Evolutionary conservation across 2,329 filamentous ascomycete genomes (phyloP).

Genomic region (Aspergillus arachidicola): DNA sequence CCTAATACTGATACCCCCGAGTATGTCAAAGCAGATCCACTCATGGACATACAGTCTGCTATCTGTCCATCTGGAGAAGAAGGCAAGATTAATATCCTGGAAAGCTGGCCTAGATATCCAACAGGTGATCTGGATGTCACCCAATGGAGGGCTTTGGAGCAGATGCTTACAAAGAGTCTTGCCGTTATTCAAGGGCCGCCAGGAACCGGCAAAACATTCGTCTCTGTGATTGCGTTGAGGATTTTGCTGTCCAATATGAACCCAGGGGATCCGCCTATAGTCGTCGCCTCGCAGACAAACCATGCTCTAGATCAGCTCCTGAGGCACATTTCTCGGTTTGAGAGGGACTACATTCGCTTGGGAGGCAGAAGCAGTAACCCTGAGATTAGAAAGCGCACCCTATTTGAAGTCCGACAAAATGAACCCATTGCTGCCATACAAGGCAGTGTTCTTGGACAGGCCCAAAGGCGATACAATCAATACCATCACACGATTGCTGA

Average conservation of each 20-base stretch:
- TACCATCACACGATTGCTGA: slow-evolving; percentile 45
- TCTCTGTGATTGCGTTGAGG: slow-evolving; percentile 72
- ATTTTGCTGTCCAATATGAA: slow-evolving; percentile 64
- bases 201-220: slow-evolving; percentile 77
- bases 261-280: slow-evolving; percentile 64
- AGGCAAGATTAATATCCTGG: slow-evolving; percentile 57
- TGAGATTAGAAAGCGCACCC: slow-evolving; percentile 65
- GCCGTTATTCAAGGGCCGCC: slow-evolving; percentile 84
- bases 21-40: slow-evolving; percentile 55
- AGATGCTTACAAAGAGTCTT: slow-evolving; percentile 71
- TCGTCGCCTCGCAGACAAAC: slow-evolving; percentile 86
- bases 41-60: slow-evolving; percentile 53
- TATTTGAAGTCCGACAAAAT: slow-evolving; percentile 62
- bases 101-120: slow-evolving; percentile 54
- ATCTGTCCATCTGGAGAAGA: slow-evolving; percentile 37
- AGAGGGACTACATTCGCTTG: slow-evolving; percentile 64
- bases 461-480: slow-evolving; percentile 46
- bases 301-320: slow-evolving; percentile 86
- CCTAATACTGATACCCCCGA: slow-evolving; percentile 51
- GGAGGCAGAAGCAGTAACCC: slow-evolving; percentile 71
- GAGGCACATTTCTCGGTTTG: slow-evolving; percentile 62
- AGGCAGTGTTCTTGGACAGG: slow-evolving; percentile 44
- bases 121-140: slow-evolving; percentile 64
- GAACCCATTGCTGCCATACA: slow-evolving; percentile 35
- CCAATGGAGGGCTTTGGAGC: slow-evolving; percentile 68